Evolutionary conservation across 2,329 filamentous ascomycete species (phyloP).

Genomic region (Fusarium papillatum): DNA sequence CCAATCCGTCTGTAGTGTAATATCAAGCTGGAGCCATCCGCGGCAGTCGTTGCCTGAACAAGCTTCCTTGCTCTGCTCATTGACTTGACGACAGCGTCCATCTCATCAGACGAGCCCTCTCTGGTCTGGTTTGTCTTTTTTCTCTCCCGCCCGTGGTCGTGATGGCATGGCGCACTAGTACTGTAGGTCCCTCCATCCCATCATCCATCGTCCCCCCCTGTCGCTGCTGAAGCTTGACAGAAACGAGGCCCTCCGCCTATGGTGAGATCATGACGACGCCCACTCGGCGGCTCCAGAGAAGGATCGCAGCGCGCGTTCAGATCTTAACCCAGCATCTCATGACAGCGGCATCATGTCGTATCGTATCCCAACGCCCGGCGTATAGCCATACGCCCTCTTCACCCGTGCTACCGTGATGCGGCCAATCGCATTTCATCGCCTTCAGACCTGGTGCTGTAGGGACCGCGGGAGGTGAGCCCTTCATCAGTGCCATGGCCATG

Average conservation of each 20-base stretch:
- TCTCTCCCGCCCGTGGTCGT: neutral
- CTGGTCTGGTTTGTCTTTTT: constrained; percentile 1
- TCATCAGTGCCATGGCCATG: neutral
- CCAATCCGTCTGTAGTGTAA: constrained; percentile 18
- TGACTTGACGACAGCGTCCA: constrained; percentile 10
- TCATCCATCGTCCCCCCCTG: neutral
- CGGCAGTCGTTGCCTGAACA: constrained; percentile 22
- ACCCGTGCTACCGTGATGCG: constrained; percentile 15
- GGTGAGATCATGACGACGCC: constrained; percentile 29
- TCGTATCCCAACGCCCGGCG: constrained; percentile 24
- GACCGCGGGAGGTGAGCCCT: constrained; percentile 5
- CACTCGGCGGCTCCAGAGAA: constrained; percentile 7
- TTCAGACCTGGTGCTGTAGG: constrained; percentile 10
- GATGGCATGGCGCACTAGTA: neutral
- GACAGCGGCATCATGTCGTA: constrained; percentile 32
- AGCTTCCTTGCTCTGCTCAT: neutral
- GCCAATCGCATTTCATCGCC: constrained; percentile 36
- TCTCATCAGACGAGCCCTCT: constrained; percentile 7
- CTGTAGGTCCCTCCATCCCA: neutral
- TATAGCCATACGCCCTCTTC: constrained; percentile 14
- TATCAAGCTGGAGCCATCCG: constrained; percentile 20
- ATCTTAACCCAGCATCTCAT: constrained; percentile 31
- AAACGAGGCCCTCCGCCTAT: constrained; percentile 37
- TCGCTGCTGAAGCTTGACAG: constrained; percentile 5
- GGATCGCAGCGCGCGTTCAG: constrained; percentile 24